Base-by-base conservation (phyloP, 352 stramenopile species). In the Phytophthora megakarya region DNA sequence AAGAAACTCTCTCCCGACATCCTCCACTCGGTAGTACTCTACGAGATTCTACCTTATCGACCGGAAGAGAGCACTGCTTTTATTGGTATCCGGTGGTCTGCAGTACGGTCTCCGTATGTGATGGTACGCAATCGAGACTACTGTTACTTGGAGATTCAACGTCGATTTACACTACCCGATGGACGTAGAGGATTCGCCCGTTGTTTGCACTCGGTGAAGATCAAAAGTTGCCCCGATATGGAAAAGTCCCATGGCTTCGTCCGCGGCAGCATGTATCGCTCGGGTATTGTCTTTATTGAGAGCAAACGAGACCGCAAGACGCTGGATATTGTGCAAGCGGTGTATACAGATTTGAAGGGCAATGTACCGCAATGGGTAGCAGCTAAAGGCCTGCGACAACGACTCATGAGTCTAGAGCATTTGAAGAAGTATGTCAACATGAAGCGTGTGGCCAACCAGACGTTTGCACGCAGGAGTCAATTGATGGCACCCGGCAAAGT, bases 181-280 rank as follows among this genome's bases (percentile, higher is more conserved):
- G 83, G 80, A 3, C 67, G 81, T 0, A 62, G 70, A 16, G 86
- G 86, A 16, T 95, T 92, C 47, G 81, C 75, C 39, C 81, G 84
- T 1, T 95, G 86, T 58, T 63, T 88, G 35, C 86, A 95, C 65
- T 93, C 84, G 25, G 86, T 95, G 50, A 95, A 92, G 65, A 93
- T 95, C 63, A 88, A 90, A 60, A 89, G 73, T 52, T 95, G 86
- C 16, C 82, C 82, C 0, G 81, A 92, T 42, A 89, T 95, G 78
- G 84, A 95, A 58, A 88, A 92, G 66, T 72, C 70, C 15, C 81
- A 92, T 44, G 80, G 81, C 5, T 93, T 89, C 43, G 83, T 95
- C 32, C 75, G 84, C 19, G 86, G 81, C 9, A 92, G 82, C 62
- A 90, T 93, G 70, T 95, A 95, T 59, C 82, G 86, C 19, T 95